A percentile compares a stretch with the other conserved stretches of the same genome.
Evolutionary conservation across 2,329 filamentous ascomycete species (phyloP).

Genomic region (Huntiella savannae): DNA sequence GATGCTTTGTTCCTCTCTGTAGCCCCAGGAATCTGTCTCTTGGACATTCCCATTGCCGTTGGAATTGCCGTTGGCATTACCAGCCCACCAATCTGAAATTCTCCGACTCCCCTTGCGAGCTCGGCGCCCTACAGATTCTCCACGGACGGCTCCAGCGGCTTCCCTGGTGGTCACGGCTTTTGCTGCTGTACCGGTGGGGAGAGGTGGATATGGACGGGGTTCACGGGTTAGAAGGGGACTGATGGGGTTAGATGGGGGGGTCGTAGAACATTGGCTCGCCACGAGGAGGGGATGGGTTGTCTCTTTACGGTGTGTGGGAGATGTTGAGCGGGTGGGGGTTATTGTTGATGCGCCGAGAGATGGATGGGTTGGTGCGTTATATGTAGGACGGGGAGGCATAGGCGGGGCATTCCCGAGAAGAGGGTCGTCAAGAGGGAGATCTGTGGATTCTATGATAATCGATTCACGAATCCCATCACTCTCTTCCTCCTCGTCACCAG

Average conservation of each 20-base stretch:
- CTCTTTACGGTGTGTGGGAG: neutral
- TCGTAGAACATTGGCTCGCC: neutral
- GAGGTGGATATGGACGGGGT: neutral
- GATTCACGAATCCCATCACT: too few relatives aligned
- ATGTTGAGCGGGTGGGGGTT: neutral
- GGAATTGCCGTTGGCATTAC: too few relatives aligned
- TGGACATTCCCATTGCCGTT: too few relatives aligned
- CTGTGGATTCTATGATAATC: too few relatives aligned
- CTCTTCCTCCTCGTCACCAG: neutral
- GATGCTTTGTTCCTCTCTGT: too few relatives aligned
- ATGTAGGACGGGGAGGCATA: neutral
- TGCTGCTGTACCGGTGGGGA: neutral
- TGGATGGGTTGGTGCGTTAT: neutral
- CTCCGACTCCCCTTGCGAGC: too few relatives aligned
- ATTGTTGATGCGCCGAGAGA: conserved; percentile 1
- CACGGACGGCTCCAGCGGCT: neutral
- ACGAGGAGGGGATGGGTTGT: neutral
- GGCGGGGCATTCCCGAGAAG: neutral
- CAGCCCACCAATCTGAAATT: neutral
- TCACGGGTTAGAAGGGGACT: neutral
- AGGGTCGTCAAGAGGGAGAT: too few relatives aligned
- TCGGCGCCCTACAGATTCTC: too few relatives aligned
- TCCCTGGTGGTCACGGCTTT: neutral
- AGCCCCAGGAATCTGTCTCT: too few relatives aligned
- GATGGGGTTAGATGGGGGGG: neutral